phyloP scores from a whole-genome alignment of 306 rosid genomes.

The Medicago ruthenica region DNA sequence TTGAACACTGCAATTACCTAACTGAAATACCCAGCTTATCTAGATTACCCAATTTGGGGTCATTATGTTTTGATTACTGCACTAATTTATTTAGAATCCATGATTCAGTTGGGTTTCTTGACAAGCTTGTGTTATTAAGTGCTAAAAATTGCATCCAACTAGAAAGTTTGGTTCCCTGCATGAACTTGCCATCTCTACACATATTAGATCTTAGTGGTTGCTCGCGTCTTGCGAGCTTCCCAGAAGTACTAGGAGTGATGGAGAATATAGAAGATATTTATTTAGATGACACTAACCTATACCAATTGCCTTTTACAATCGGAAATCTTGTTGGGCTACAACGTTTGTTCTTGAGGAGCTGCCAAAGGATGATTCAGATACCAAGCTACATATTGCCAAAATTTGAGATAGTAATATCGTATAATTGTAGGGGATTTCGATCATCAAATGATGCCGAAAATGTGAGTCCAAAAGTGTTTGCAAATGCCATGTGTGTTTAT shows the following conservation, averaged over 20 bases:
- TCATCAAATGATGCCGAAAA: not conserved
- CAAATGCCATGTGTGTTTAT: not conserved
- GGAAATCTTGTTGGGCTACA: slow-evolving; percentile 19
- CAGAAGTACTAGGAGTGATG: slow-evolving; percentile 19
- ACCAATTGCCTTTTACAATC: slow-evolving; percentile 31
- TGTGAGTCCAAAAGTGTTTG: not conserved
- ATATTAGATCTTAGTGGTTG: slow-evolving; percentile 21
- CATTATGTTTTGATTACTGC: slow-evolving; percentile 19
- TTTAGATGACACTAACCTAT: slow-evolving; percentile 13
- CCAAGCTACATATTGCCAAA: slow-evolving; percentile 16
- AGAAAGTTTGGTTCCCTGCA: not conserved
- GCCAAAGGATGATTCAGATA: slow-evolving; percentile 9
- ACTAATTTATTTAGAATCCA: slow-evolving; percentile 13
- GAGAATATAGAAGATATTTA: slow-evolving; percentile 25
- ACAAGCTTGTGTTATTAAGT: slow-evolving; percentile 19
- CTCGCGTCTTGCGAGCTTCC: slow-evolving; percentile 13
- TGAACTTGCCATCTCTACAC: slow-evolving; percentile 36
- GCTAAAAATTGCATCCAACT: slow-evolving; percentile 27
- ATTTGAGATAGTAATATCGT: not conserved
- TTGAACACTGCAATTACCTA: slow-evolving; percentile 20
- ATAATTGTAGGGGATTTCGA: not conserved
- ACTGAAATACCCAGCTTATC: slow-evolving; percentile 15
- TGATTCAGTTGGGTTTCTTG: slow-evolving; percentile 26
- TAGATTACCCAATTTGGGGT: slow-evolving; percentile 6
- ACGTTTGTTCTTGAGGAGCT: slow-evolving; percentile 14